phyloP scores from a whole-genome alignment of 179 eudicot genomes.

The Camellia oleifera region DNA sequence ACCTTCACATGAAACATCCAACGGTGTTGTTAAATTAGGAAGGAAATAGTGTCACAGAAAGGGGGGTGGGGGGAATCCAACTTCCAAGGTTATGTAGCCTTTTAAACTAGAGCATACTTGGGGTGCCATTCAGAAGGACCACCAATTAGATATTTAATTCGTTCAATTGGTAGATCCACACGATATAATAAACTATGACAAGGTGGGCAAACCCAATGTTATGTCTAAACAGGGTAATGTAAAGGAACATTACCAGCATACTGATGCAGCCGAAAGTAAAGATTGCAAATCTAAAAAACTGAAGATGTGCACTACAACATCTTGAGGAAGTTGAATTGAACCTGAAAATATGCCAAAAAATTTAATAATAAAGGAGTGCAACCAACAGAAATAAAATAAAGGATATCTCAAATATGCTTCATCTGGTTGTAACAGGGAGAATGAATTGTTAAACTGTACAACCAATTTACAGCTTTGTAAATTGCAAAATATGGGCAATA shows the following conservation, averaged over 20 bases:
- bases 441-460: background rate
- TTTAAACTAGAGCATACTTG: background rate
- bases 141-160: background rate
- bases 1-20: conserved; percentile 37
- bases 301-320: conserved; percentile 73
- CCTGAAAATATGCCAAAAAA: conserved; percentile 33
- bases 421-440: background rate
- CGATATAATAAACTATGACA: background rate
- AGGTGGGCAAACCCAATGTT: background rate
- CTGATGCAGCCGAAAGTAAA: conserved; percentile 60
- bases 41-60: background rate
- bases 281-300: conserved; percentile 74
- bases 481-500: background rate
- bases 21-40: background rate
- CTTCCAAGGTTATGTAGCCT: background rate
- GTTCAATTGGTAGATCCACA: background rate
- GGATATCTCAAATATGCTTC: background rate
- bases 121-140: conserved; percentile 1
- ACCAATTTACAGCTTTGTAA: background rate
- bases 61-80: background rate
- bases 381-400: background rate
- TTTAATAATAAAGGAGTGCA: background rate
- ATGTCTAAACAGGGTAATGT: background rate
- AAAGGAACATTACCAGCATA: conserved; percentile 61
- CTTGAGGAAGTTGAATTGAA: conserved; percentile 53